phyloP scores from a whole-genome alignment of 1,284 basidiomycete genomes.

The Psilocybe mexicana region DNA sequence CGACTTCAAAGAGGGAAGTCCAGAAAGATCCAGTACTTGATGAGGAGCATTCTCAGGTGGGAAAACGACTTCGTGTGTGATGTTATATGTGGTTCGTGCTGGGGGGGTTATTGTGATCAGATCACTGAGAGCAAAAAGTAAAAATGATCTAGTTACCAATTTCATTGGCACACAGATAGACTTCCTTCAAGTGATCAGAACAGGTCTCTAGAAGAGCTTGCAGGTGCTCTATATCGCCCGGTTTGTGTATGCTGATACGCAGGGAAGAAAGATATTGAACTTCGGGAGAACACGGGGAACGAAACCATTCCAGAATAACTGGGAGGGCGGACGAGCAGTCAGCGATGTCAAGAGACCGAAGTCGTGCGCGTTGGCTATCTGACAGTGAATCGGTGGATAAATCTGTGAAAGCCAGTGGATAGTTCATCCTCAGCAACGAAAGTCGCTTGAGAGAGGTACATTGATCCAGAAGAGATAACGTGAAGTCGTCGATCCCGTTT shows the following conservation, averaged over 20 bases:
- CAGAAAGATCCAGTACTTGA: conserved; percentile 5
- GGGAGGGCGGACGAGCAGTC: background rate
- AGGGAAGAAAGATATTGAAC: conserved; percentile 7
- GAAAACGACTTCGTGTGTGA: background rate
- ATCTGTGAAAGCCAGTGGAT: background rate
- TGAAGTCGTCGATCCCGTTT: conserved; percentile 11
- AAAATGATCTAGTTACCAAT: background rate
- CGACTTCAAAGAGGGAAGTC: background rate
- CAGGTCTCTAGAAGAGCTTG: background rate
- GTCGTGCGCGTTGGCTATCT: background rate
- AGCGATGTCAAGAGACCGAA: conserved; percentile 1
- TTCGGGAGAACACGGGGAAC: background rate
- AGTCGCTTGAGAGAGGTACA: conserved; percentile 9
- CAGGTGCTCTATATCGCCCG: background rate
- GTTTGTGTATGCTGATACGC: background rate
- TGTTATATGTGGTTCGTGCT: conserved; percentile 9
- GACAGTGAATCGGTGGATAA: background rate
- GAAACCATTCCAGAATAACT: conserved; percentile 7
- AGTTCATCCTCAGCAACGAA: background rate
- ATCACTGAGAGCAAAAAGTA: background rate
- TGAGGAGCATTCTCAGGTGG: background rate
- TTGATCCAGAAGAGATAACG: conserved; percentile 5
- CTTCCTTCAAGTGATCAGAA: background rate
- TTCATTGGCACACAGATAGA: conserved; percentile 7
- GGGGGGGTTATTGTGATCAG: background rate